These are phyloP conservation scores for Candida ipomoeae DNA, from an alignment of 805 yeast genomes.

Conservation along the genomic window DNA sequence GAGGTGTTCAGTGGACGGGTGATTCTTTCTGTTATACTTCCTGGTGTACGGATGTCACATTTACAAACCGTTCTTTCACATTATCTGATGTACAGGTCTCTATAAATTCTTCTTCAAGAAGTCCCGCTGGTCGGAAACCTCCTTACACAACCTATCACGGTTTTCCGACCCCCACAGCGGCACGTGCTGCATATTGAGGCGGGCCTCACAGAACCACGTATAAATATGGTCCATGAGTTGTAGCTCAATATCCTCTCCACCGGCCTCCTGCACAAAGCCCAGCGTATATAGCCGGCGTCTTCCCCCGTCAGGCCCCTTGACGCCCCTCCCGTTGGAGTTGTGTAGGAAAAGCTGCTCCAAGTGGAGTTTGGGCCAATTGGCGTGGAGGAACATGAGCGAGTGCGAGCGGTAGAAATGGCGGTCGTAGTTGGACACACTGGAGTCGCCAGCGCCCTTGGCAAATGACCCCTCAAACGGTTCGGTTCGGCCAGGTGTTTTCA, in stretches of 20 bases:
- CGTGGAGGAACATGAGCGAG: conserved; percentile 31
- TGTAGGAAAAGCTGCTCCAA: conserved; percentile 23
- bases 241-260: conserved; percentile 28
- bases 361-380: conserved; percentile 36
- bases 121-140: conserved; percentile 22
- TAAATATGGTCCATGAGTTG: conserved; percentile 24
- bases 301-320: conserved; percentile 16
- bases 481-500: conserved; percentile 1
- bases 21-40: too few species aligned
- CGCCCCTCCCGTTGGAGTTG: conserved; percentile 28
- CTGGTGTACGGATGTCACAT: too few species aligned
- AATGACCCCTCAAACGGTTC: conserved; percentile 7
- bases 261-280: conserved; percentile 23
- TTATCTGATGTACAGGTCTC: too few species aligned
- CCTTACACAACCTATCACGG: conserved; percentile 22
- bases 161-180: conserved; percentile 20
- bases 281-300: conserved; percentile 14
- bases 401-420: conserved; percentile 28
- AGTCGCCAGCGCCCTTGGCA: conserved; percentile 22
- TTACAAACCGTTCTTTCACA: too few species aligned
- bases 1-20: too few species aligned
- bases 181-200: conserved; percentile 19
- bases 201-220: conserved; percentile 29
- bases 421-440: conserved; percentile 22
- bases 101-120: conserved; percentile 8